Percentiles rank a stretch among this genome's conserved stretches.
phyloP scores from a whole-genome alignment of 305 asterid species.

The Fraxinus sp. region DNA sequence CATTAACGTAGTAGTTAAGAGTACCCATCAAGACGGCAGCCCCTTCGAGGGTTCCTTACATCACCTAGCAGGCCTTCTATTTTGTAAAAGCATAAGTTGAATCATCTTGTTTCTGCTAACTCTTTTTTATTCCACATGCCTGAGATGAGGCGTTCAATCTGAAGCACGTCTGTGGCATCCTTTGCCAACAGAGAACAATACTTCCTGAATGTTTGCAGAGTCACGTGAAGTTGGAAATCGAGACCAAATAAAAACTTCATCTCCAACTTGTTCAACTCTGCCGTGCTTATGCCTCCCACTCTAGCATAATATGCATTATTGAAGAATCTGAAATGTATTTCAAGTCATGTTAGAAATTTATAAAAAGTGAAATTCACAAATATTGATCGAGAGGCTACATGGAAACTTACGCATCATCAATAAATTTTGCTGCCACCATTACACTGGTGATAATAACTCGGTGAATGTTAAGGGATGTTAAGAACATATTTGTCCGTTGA shows the following conservation, averaged over 20 bases:
- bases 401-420: constrained; percentile 82
- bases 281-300: constrained; percentile 84
- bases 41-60: neutral
- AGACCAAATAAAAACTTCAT: constrained; percentile 69
- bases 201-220: constrained; percentile 51
- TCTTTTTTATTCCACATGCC: constrained; percentile 54
- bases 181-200: constrained; percentile 57
- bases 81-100: constrained; percentile 29
- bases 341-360: constrained; percentile 17
- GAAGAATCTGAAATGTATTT: constrained; percentile 55
- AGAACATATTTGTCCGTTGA: constrained; percentile 40
- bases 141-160: constrained; percentile 51
- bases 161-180: constrained; percentile 41
- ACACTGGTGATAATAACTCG: constrained; percentile 76
- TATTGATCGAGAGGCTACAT: neutral
- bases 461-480: constrained; percentile 79
- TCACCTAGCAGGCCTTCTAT: neutral
- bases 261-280: constrained; percentile 79
- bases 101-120: constrained; percentile 62
- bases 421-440: constrained; percentile 88
- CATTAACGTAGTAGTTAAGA: too few species aligned
- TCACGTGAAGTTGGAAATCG: constrained; percentile 69
- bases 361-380: neutral
- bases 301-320: constrained; percentile 83
- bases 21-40: neutral